Percentiles rank a stretch among this genome's conserved stretches.
phyloP scores from a whole-genome alignment of 2,329 filamentous ascomycete genomes.

The Alternaria novae-zelandiae region DNA sequence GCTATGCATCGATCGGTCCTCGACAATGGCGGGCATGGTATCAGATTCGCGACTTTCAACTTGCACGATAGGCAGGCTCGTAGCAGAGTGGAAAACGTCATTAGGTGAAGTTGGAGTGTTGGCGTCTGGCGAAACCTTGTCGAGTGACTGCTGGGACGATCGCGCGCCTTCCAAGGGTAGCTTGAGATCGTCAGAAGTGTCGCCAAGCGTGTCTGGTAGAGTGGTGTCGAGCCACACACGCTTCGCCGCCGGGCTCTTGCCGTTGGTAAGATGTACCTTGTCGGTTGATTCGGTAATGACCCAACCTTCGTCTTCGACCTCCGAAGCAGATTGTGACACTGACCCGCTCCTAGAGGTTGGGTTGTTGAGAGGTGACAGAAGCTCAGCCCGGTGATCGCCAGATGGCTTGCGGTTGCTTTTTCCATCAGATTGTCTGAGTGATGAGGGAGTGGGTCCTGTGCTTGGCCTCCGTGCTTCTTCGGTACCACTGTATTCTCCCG shows the following conservation, averaged over 20 bases:
- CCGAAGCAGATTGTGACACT: slow-evolving; percentile 38
- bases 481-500: slow-evolving; percentile 31
- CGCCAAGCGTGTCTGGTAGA: slow-evolving; percentile 39
- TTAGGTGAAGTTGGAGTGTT: slow-evolving; percentile 52
- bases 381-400: slow-evolving; percentile 33
- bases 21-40: slow-evolving; percentile 45
- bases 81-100: slow-evolving; percentile 56
- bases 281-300: slow-evolving; percentile 41
- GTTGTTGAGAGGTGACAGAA: slow-evolving; percentile 29
- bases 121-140: slow-evolving; percentile 43
- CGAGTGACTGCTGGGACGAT: slow-evolving; percentile 43
- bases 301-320: slow-evolving; percentile 49
- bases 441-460: slow-evolving; percentile 38
- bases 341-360: slow-evolving; percentile 21
- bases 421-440: slow-evolving; percentile 28
- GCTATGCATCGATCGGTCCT: slow-evolving; percentile 34
- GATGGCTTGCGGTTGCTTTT: slow-evolving; percentile 31
- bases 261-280: slow-evolving; percentile 24
- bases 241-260: slow-evolving; percentile 31
- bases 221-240: slow-evolving; percentile 52
- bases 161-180: slow-evolving; percentile 50
- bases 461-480: slow-evolving; percentile 39
- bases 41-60: slow-evolving; percentile 55
- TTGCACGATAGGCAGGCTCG: slow-evolving; percentile 58
- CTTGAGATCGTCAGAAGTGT: slow-evolving; percentile 38